phyloP scores from a whole-genome alignment of 345 rosid species.

The Pseudoturritis turrita region DNA sequence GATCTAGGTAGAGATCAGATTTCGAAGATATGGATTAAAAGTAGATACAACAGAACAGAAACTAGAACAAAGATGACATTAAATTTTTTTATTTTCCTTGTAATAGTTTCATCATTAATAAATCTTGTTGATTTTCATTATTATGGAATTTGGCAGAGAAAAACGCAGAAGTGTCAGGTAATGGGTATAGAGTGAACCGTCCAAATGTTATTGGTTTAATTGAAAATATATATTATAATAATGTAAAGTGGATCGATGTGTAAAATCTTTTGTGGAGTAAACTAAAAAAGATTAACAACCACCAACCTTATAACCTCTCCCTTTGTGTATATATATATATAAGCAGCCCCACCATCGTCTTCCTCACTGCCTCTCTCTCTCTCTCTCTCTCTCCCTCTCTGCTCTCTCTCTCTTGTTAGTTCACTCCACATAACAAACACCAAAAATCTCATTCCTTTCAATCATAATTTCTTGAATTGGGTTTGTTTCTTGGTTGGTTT shows the following conservation, averaged over 20 bases:
- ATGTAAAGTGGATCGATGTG: slow-evolving; percentile 28
- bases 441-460: slow-evolving; percentile 6
- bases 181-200: slow-evolving; percentile 31
- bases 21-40: slow-evolving; percentile 28
- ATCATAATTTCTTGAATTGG: slow-evolving; percentile 12
- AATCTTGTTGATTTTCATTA: not conserved
- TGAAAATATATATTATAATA: slow-evolving; percentile 1
- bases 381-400: slow-evolving; percentile 9
- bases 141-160: slow-evolving; percentile 29
- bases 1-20: slow-evolving; percentile 28
- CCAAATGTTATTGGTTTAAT: slow-evolving; percentile 30
- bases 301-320: slow-evolving; percentile 41
- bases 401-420: slow-evolving; percentile 31
- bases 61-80: slow-evolving; percentile 9
- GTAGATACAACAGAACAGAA: slow-evolving; percentile 30
- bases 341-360: slow-evolving; percentile 41
- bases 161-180: slow-evolving; percentile 32
- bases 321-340: slow-evolving; percentile 25
- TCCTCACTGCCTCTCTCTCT: slow-evolving; percentile 28
- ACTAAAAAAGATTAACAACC: slow-evolving; percentile 37
- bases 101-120: not conserved
- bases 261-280: slow-evolving; percentile 24
- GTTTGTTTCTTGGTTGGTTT: slow-evolving; percentile 6
- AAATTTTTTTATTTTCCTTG: not conserved
- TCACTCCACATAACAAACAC: slow-evolving; percentile 36